A percentile compares a stretch with the other conserved stretches of the same genome.
These are phyloP conservation scores for Rasamsonia emersonii DNA, from an alignment of 2,329 filamentous ascomycete genomes.

Conservation along the genomic window DNA sequence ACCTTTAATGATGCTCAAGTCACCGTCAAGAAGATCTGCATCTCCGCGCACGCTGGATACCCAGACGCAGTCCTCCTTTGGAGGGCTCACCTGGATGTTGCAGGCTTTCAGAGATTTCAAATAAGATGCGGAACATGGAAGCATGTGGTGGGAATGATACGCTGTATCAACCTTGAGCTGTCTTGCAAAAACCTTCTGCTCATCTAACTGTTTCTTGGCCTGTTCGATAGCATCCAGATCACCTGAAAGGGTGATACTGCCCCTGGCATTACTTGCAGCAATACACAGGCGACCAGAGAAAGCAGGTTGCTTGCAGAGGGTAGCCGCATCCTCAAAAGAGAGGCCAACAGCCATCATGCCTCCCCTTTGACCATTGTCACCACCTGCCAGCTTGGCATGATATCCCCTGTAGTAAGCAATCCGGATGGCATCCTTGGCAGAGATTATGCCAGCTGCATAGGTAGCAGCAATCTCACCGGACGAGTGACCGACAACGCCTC, in stretches of 20 bases:
- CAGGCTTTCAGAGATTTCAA: slow-evolving; percentile 4
- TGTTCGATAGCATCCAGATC: slow-evolving; percentile 28
- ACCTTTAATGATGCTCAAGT: slow-evolving; percentile 8
- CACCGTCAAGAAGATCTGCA: slow-evolving; percentile 19
- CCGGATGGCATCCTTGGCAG: slow-evolving; percentile 33
- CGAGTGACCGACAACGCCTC: slow-evolving; percentile 39
- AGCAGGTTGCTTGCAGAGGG: slow-evolving; percentile 15
- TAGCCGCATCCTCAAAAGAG: slow-evolving; percentile 26
- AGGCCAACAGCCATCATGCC: slow-evolving; percentile 44
- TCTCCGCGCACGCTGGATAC: slow-evolving; percentile 23
- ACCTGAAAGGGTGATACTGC: slow-evolving; percentile 39
- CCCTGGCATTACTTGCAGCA: slow-evolving; percentile 33
- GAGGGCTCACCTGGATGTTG: slow-evolving; percentile 9
- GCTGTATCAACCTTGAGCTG: slow-evolving; percentile 35
- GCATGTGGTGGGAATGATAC: slow-evolving; percentile 39
- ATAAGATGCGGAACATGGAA: slow-evolving; percentile 14
- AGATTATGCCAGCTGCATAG: slow-evolving; percentile 40
- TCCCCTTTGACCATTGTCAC: slow-evolving; percentile 19
- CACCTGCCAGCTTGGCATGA: slow-evolving; percentile 14
- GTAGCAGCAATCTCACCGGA: slow-evolving; percentile 44
- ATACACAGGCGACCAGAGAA: slow-evolving; percentile 22
- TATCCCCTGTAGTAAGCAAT: slow-evolving; percentile 41
- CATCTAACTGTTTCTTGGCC: slow-evolving; percentile 20
- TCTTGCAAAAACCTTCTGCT: slow-evolving; percentile 30
- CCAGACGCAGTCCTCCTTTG: slow-evolving; percentile 13